Conservation (phyloP, 108 stramenopile species). For the Mediolabrus comicus region DNA sequence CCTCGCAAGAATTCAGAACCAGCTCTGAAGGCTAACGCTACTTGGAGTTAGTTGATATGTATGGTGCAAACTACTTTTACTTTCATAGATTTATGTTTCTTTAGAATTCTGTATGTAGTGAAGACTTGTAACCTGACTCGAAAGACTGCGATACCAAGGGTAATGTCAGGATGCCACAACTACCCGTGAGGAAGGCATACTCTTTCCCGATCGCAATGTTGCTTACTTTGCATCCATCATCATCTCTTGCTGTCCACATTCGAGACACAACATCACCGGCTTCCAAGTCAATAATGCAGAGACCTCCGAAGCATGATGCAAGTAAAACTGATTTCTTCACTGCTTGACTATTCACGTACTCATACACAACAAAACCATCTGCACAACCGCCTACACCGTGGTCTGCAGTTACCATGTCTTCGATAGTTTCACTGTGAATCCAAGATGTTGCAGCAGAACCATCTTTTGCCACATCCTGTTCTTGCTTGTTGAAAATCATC, state of each 20-base stretch:
- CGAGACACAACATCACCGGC: background rate
- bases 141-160: too few relatives aligned
- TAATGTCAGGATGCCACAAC: constrained; percentile 3
- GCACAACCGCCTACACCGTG: background rate
- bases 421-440: background rate
- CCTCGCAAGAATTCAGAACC: constrained; percentile 2
- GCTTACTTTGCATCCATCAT: background rate
- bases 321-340: background rate
- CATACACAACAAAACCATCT: background rate
- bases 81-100: too few relatives aligned
- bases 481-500: background rate
- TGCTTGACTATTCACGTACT: background rate
- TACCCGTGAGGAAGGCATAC: background rate
- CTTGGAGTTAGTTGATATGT: background rate
- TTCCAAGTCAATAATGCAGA: background rate
- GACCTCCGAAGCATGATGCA: background rate
- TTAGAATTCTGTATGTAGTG: background rate
- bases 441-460: background rate
- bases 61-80: too few relatives aligned
- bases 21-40: background rate
- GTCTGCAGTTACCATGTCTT: background rate
- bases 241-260: background rate
- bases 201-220: background rate
- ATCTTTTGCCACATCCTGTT: background rate
- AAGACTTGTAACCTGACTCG: too few relatives aligned